Percentiles rank a stretch among this genome's conserved stretches.
phyloP scores from a whole-genome alignment of 2,329 filamentous ascomycete species.

The Cladosporium sp. region DNA sequence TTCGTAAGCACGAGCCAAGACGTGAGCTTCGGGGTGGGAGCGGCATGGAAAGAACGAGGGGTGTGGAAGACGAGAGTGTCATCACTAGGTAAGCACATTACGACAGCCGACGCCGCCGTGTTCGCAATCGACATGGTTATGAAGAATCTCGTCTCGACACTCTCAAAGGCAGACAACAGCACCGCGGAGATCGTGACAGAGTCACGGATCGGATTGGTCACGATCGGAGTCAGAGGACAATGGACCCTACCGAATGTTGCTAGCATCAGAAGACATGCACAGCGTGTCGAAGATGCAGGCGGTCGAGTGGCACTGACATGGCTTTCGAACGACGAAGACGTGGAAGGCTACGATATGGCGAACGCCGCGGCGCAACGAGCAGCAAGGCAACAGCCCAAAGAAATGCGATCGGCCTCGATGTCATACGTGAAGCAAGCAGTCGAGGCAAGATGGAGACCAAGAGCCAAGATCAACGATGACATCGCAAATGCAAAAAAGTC shows the following conservation, averaged over 20 bases:
- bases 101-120: not conserved
- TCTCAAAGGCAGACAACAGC: not conserved
- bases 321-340: not conserved
- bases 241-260: no score
- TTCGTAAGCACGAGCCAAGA: no score
- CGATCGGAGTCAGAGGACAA: not conserved
- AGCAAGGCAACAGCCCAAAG: not conserved
- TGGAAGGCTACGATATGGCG: not conserved
- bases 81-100: not conserved
- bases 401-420: no score
- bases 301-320: no score
- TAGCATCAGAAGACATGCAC: no score
- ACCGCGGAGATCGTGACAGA: not conserved
- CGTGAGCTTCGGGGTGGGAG: not conserved
- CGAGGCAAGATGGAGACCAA: conserved; percentile 3
- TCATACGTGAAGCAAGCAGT: conserved; percentile 1
- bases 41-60: not conserved
- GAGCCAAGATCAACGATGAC: conserved; percentile 2
- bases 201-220: not conserved
- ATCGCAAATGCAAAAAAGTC: conserved; percentile 6
- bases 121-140: not conserved
- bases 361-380: not conserved
- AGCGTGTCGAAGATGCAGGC: no score
- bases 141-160: not conserved
- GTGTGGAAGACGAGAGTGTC: not conserved